phyloP scores from a whole-genome alignment of 495 filamentous ascomycete genomes.

The Xylaria sp. region DNA sequence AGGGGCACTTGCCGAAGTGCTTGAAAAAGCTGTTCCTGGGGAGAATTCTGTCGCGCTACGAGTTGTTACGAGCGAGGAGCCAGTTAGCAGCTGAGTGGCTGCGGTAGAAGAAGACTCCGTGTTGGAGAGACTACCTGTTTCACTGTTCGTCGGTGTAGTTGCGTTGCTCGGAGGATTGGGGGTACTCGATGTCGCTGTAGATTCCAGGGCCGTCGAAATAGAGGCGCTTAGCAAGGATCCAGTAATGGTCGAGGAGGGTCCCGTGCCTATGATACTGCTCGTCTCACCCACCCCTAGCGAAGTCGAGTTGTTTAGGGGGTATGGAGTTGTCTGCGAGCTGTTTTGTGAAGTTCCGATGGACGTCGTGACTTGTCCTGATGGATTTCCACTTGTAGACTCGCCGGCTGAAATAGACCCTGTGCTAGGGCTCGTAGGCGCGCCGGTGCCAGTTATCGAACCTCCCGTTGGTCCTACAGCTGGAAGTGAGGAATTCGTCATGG shows the following conservation, averaged over 20 bases:
- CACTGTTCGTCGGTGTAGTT: slow-evolving; percentile 1
- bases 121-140: slow-evolving; percentile 18
- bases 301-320: slow-evolving; percentile 31
- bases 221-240: background rate
- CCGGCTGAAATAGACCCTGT: background rate
- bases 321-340: slow-evolving; percentile 30
- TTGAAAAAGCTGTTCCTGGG: background rate
- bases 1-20: slow-evolving; percentile 1
- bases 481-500: slow-evolving; percentile 39
- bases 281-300: slow-evolving; percentile 20
- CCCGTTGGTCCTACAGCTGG: slow-evolving; percentile 29
- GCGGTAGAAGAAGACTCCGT: slow-evolving; percentile 7
- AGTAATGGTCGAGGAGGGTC: slow-evolving; percentile 13
- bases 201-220: background rate
- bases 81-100: background rate
- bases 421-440: slow-evolving; percentile 9
- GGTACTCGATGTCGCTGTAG: background rate
- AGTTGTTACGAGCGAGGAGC: slow-evolving; percentile 3
- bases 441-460: slow-evolving; percentile 5
- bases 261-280: slow-evolving; percentile 22
- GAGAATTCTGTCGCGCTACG: background rate
- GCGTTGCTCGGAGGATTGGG: slow-evolving; percentile 23
- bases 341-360: background rate
- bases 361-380: slow-evolving; percentile 4
- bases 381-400: background rate